Evolutionary conservation across 2,329 filamentous ascomycete species (phyloP), one percentile per base, ranked within the genome.

Genomic region (Epichloe hybrida): DNA sequence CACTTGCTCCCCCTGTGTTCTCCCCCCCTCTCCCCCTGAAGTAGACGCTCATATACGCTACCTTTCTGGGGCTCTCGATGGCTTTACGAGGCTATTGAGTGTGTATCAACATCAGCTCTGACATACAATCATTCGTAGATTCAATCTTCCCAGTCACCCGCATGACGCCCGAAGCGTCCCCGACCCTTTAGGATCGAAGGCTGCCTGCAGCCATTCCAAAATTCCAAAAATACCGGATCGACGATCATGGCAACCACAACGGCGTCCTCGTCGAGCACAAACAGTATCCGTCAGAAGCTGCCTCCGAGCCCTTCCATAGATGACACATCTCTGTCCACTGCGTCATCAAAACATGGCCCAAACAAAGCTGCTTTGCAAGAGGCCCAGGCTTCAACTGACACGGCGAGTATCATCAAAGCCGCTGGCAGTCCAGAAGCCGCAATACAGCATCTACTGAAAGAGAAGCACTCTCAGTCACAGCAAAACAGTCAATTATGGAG

Each of bases 401-500:
- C 95, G 59, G 80, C 80, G 38, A 79, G 80, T 57, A 73, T 96
- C 36, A 86, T 97, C 56, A 80, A 84, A 60, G 80, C 88, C 35
- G 90, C 90, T 27, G 93, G 91, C 48, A 95, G 88, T 49, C 77
- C 90, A 15, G 91, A 98, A 64, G 87, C 86, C 5, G 85, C 94
- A 5, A 88, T 98, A 53, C 80, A 88, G 58, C 88, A 93, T 60
- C 72, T 98, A 47, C 71, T 96, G 56, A 94, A 87, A 64, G 93
- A 98, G 64, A 97, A 96, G 66, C 82, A 91, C 55, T 86, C 88
- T 46, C 86, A 89, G 50, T 80, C 87, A 5, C 84, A 88, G 58
- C 93, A 97, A 63, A 97, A 97, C 64, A 75, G 83, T 17, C 91
- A 98, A 65, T 71, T 98, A 60, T 98, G 93, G 93, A 84, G 89